Conservation (phyloP, 495 filamentous ascomycete genomes). For the Letharia columbiana region DNA sequence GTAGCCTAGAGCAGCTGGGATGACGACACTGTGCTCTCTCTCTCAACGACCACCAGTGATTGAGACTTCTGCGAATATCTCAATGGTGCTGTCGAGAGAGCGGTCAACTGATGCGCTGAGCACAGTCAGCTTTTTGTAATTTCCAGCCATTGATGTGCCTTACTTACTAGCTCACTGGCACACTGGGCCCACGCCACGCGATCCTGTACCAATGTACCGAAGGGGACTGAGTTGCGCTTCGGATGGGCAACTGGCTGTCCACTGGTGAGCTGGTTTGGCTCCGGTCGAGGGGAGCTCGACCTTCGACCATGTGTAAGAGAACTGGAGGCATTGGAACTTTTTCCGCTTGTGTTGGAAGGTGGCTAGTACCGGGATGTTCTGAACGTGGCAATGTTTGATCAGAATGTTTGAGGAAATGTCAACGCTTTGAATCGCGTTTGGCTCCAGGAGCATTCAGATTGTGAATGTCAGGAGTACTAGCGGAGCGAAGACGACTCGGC, state of each 20-base stretch:
- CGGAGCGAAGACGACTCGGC: slow-evolving; percentile 49
- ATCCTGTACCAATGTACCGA: slow-evolving; percentile 7
- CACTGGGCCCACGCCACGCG: too few species aligned
- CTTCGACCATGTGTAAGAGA: slow-evolving; percentile 52
- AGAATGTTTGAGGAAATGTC: too few species aligned
- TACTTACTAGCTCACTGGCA: too few species aligned
- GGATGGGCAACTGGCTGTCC: slow-evolving; percentile 39
- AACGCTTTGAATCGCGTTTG: slow-evolving; percentile 27
- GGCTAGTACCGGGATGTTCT: slow-evolving; percentile 39
- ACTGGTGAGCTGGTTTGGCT: slow-evolving; percentile 61
- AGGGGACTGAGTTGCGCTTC: slow-evolving; percentile 38
- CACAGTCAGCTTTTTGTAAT: too few species aligned
- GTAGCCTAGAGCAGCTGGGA: too few species aligned
- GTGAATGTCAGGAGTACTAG: slow-evolving; percentile 61
- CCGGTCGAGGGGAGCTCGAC: slow-evolving; percentile 52
- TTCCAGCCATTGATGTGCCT: too few species aligned
- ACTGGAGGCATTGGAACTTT: slow-evolving; percentile 57
- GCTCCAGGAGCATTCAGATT: slow-evolving; percentile 37
- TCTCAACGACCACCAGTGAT: too few species aligned
- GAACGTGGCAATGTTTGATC: too few species aligned
- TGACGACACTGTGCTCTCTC: too few species aligned
- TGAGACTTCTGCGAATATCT: too few species aligned
- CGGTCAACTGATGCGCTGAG: too few species aligned
- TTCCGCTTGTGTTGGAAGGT: slow-evolving; percentile 57
- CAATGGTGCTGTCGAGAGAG: too few species aligned